Percentiles rank a stretch among this genome's conserved stretches.
Conservation (phyloP, 495 filamentous ascomycete genomes). For the Hypoxylon crocopeplum region DNA sequence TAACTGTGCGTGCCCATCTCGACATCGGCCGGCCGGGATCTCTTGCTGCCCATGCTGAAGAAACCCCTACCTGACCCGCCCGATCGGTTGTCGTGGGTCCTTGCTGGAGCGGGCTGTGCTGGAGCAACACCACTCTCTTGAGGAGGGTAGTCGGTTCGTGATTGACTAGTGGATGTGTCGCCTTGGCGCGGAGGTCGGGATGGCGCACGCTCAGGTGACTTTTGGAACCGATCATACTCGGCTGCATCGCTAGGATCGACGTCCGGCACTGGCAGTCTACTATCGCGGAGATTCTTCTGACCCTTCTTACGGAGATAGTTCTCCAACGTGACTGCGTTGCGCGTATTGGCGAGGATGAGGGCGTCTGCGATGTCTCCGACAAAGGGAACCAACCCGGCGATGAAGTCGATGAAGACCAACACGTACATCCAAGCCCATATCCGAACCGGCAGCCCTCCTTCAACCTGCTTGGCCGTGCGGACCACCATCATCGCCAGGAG, state of each 20-base stretch:
- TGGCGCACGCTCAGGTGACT: constrained; percentile 22
- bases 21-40: constrained; percentile 45
- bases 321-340: constrained; percentile 79
- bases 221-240: constrained; percentile 48
- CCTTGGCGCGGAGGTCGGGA: constrained; percentile 19
- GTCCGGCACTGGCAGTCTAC: constrained; percentile 39
- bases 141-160: constrained; percentile 14
- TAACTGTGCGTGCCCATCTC: constrained; percentile 40
- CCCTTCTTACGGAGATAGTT: constrained; percentile 68
- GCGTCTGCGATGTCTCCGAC: constrained; percentile 82
- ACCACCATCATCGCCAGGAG: constrained; percentile 74
- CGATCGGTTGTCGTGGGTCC: constrained; percentile 27
- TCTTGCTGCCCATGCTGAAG: constrained; percentile 46
- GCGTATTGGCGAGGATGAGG: constrained; percentile 69
- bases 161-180: constrained; percentile 5
- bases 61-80: constrained; percentile 37
- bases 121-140: constrained; percentile 34
- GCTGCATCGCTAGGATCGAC: constrained; percentile 51
- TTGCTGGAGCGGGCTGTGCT: constrained; percentile 24
- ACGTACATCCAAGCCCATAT: constrained; percentile 73
- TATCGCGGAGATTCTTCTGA: constrained; percentile 48
- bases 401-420: constrained; percentile 79
- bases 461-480: constrained; percentile 67
- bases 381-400: constrained; percentile 83
- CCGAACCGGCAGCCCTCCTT: constrained; percentile 69